Evolutionary conservation across 2,329 filamentous ascomycete genomes (phyloP), one percentile per base, ranked within the genome.

Genomic region (Trichophyton schoenleinii): DNA sequence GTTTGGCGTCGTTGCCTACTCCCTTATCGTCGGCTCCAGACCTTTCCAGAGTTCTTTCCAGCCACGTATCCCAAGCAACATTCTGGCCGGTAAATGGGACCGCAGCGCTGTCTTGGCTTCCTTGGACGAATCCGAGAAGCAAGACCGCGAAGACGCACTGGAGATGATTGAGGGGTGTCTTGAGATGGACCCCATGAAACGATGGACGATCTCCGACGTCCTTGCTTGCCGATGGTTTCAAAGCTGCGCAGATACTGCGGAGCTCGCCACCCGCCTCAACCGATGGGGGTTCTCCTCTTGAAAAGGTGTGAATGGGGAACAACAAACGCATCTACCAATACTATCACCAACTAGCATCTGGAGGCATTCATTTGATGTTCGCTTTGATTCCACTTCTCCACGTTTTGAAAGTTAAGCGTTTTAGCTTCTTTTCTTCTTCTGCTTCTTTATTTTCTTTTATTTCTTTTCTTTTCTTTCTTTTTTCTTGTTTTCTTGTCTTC

Each of bases 21-120:
- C 82, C 1, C 72, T 87, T 25, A 72, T 86, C 25, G 83, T 83
- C 0, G 84, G 83, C 15, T 78, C 78, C 3, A 75, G 86, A 4
- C 85, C 85, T 0, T 87, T 87, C 72, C 79, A 82, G 57, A 81
- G 86, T 66, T 70, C 78, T 0, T 81, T 87, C 64, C 75, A 81
- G 53, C 80, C 82, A 55, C 81, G 81, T 61, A 78, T 85, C 3
- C 79, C 80, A 61, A 77, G 79, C 63, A 81, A 83, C 66, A 87
- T 87, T 62, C 70, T 81, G 34, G 77, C 75, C 15, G 84, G 83
- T 4, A 78, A 80, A 18, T 87, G 83, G 82, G 77, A 85, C 61
- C 71, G 74, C 9, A 71, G 79, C 13, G 73, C 77, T 11, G 72
- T 86, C 25, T 71, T 79, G 28, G 72, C 74, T 3, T 13, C 49